A percentile compares a stretch with the other conserved stretches of the same genome.
Conservation (phyloP, 1,284 basidiomycete species). For the Grifola frondosa region DNA sequence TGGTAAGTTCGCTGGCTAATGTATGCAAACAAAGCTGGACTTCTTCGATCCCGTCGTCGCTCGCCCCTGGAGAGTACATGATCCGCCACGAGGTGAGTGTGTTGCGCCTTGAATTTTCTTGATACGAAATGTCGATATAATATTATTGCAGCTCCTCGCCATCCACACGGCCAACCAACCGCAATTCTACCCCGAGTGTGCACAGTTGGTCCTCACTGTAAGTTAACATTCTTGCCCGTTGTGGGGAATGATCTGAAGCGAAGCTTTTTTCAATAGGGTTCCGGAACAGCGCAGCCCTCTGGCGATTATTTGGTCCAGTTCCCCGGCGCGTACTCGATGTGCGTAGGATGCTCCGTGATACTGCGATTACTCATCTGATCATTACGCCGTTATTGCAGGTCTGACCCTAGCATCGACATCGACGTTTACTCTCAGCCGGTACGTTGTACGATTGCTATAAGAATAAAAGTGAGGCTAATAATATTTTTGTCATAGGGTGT, state of each 20-base stretch:
- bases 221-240: constrained; percentile 1
- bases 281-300: constrained; percentile 33
- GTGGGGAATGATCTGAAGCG: not conserved
- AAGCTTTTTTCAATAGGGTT: constrained; percentile 9
- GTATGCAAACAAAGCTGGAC: constrained; percentile 30
- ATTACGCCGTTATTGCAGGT: constrained; percentile 15
- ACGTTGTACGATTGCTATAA: not conserved
- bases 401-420: constrained; percentile 37
- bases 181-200: constrained; percentile 42
- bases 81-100: constrained; percentile 34
- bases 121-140: constrained; percentile 2
- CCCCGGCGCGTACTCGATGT: constrained; percentile 37
- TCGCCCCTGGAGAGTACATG: constrained; percentile 38
- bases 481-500: constrained; percentile 7
- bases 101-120: not conserved
- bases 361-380: not conserved
- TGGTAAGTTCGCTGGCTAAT: too few relatives aligned
- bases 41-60: constrained; percentile 34
- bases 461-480: not conserved
- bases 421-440: constrained; percentile 34
- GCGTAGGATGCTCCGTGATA: constrained; percentile 2
- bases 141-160: too few relatives aligned
- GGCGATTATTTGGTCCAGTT: constrained; percentile 35
- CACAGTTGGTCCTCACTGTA: constrained; percentile 37
- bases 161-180: constrained; percentile 35